Conservation (phyloP, 495 filamentous ascomycete species). For the Aspergillus sclerotioniger region DNA sequence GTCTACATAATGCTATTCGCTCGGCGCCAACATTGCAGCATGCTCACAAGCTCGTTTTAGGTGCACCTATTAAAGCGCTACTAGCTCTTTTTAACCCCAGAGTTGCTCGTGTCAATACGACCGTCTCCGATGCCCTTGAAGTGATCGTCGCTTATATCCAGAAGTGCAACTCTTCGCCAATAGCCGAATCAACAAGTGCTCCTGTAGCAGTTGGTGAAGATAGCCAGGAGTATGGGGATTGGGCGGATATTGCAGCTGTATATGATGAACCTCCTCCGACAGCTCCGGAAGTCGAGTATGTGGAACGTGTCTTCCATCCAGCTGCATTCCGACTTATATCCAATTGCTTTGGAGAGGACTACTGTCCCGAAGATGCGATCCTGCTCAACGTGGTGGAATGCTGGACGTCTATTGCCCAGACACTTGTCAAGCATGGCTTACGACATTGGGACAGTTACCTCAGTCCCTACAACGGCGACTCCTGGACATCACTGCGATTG, state of each 20-base stretch:
- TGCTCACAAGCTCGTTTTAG: slow-evolving; percentile 34
- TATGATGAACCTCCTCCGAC: slow-evolving; percentile 29
- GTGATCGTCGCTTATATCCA: slow-evolving; percentile 37
- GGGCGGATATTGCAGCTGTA: slow-evolving; percentile 54
- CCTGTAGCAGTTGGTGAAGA: slow-evolving; percentile 51
- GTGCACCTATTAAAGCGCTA: slow-evolving; percentile 37
- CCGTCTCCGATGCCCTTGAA: slow-evolving; percentile 36
- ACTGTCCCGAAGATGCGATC: slow-evolving; percentile 54
- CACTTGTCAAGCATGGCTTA: slow-evolving; percentile 42
- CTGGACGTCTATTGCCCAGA: slow-evolving; percentile 57
- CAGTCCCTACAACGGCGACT: slow-evolving; percentile 51
- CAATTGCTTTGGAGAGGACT: slow-evolving; percentile 66
- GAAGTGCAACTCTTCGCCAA: slow-evolving; percentile 28
- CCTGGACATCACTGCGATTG: slow-evolving; percentile 60
- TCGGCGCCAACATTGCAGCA: slow-evolving; percentile 31
- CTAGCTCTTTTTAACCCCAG: slow-evolving; percentile 39
- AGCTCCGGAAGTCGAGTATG: slow-evolving; percentile 29
- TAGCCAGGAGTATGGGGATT: slow-evolving; percentile 75
- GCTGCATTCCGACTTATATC: slow-evolving; percentile 59
- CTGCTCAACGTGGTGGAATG: slow-evolving; percentile 56
- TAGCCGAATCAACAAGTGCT: slow-evolving; percentile 6
- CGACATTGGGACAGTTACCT: slow-evolving; percentile 60
- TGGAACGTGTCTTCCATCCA: slow-evolving; percentile 48
- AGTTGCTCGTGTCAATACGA: slow-evolving; percentile 33
- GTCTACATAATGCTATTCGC: slow-evolving; percentile 51